Conservation (phyloP, 192 early-diverging fungal genomes). For the Backusella morwellensis region DNA sequence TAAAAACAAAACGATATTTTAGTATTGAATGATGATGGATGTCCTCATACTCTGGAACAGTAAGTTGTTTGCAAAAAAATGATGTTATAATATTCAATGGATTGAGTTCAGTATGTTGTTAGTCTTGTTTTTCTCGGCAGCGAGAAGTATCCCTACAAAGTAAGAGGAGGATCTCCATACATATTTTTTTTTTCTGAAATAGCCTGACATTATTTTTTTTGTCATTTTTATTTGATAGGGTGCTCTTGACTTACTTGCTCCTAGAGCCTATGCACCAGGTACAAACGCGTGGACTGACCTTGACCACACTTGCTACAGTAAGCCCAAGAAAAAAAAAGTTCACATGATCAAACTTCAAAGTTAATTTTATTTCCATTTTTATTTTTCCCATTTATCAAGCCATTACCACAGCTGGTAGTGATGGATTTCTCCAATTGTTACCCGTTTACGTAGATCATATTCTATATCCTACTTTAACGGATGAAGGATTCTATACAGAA, state of each 20-base stretch:
- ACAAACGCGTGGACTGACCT: conserved; percentile 67
- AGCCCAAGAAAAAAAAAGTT: not conserved
- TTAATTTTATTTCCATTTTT: conserved; percentile 9
- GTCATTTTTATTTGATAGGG: conserved; percentile 31
- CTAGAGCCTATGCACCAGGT: conserved; percentile 54
- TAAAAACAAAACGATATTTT: not conserved
- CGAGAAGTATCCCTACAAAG: conserved; percentile 50
- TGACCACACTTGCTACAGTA: conserved; percentile 54
- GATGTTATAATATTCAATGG: not conserved
- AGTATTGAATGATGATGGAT: conserved; percentile 55
- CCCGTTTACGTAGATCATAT: conserved; percentile 62
- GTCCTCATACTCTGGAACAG: conserved; percentile 58
- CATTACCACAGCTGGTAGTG: conserved; percentile 54
- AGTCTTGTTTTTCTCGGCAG: conserved; percentile 62
- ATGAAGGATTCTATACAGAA: conserved; percentile 54
- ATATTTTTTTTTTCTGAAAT: not conserved
- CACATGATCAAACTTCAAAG: not conserved
- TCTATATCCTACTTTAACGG: conserved; percentile 57
- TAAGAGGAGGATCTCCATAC: not conserved
- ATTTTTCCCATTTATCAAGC: conserved; percentile 13
- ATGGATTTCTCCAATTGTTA: conserved; percentile 55
- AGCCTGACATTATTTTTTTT: not conserved
- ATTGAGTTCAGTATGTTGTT: not conserved
- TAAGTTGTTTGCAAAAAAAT: conserved; percentile 25
- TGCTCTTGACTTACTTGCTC: conserved; percentile 55